These are phyloP conservation scores for Garcia nutans DNA, from an alignment of 345 rosid species.

Conservation along the genomic window DNA sequence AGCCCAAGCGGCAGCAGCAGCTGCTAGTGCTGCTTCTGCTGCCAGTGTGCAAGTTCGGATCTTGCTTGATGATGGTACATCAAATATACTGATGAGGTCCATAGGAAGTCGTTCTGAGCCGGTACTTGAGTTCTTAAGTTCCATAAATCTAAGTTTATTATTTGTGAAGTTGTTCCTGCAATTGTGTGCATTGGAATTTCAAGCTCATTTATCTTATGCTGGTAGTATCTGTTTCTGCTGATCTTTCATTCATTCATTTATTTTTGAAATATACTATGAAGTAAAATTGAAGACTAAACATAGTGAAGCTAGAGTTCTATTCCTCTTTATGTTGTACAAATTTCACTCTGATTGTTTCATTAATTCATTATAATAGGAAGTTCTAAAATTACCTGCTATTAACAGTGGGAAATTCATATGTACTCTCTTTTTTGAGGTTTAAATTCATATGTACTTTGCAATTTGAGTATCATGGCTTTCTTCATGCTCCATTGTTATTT, in stretches of 20 bases:
- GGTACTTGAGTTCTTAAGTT: slow-evolving; percentile 42
- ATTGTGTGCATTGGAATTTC: not conserved
- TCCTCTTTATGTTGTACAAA: not conserved
- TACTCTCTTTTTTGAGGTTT: no score
- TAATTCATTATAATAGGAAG: no score
- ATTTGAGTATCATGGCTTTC: not conserved
- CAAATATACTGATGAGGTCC: slow-evolving; percentile 94
- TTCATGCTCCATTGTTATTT: not conserved
- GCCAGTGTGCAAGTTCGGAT: slow-evolving; percentile 99
- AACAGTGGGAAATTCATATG: not conserved
- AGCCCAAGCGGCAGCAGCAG: slow-evolving; percentile 94
- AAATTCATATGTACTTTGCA: not conserved
- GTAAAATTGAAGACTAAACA: not conserved
- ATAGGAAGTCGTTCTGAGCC: slow-evolving; percentile 91
- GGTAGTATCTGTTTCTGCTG: not conserved
- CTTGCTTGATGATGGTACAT: slow-evolving; percentile 97
- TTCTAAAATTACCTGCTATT: not conserved
- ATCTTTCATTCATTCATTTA: not conserved
- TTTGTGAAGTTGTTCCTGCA: slow-evolving; percentile 10
- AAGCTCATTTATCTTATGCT: not conserved
- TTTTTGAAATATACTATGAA: not conserved
- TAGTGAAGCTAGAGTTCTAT: not conserved
- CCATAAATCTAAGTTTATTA: not conserved
- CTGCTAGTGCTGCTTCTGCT: slow-evolving; percentile 88
- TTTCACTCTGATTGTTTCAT: not conserved